Percentiles rank a stretch among this genome's conserved stretches.
Conservation (phyloP, 305 asterid species). For the Euphrasia arctica region DNA sequence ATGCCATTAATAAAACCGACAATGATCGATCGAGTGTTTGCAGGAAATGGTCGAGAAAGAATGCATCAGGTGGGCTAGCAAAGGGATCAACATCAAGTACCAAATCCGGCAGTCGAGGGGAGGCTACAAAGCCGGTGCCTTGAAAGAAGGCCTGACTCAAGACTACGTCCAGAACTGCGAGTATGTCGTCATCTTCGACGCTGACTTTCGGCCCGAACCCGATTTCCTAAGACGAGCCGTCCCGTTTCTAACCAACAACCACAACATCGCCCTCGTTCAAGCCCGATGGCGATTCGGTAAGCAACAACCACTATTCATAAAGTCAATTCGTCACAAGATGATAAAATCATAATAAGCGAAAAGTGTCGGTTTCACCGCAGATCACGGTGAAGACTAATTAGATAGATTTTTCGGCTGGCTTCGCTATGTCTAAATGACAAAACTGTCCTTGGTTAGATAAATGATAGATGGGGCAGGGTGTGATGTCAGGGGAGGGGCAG, state of each 20-base stretch:
- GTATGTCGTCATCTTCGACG: conserved; percentile 72
- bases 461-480: neutral
- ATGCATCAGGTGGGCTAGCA: conserved; percentile 72
- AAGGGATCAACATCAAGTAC: conserved; percentile 60
- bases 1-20: neutral
- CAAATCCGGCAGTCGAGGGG: conserved; percentile 68
- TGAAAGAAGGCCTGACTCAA: conserved; percentile 65
- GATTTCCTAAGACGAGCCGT: conserved; percentile 67
- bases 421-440: conserved; percentile 25
- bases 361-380: conserved; percentile 32
- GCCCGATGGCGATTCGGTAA: conserved; percentile 85
- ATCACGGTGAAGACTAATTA: conserved; percentile 14
- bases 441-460: conserved; percentile 31
- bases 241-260: conserved; percentile 64
- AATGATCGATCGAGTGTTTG: conserved; percentile 4
- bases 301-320: conserved; percentile 10
- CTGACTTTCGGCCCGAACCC: conserved; percentile 78
- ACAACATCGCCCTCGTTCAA: conserved; percentile 71
- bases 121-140: conserved; percentile 88
- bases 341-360: neutral
- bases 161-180: conserved; percentile 68
- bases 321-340: neutral
- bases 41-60: conserved; percentile 82
- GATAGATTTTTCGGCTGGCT: neutral
- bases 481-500: conserved; percentile 22